Percentiles rank a stretch among this genome's conserved stretches.
Conservation (phyloP, 2,329 filamentous ascomycete species). For the Hypoxylon sp. region DNA sequence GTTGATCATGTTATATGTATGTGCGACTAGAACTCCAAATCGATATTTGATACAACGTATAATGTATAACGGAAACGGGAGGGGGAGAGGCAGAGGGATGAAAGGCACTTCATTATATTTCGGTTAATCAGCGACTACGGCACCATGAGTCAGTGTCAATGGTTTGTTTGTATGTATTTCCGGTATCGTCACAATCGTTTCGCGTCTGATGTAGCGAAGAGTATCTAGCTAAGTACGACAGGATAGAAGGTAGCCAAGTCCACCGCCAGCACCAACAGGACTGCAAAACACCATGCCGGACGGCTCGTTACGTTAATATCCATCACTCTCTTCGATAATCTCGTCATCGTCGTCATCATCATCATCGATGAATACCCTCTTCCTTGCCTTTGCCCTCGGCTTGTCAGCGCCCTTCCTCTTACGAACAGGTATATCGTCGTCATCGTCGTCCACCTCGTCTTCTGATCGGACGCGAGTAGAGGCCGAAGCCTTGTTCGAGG, state of each 20-base stretch:
- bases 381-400: slow-evolving; percentile 9
- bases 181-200: background rate
- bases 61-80: background rate
- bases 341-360: slow-evolving; percentile 34
- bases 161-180: too few species aligned
- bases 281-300: background rate
- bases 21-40: background rate
- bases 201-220: background rate
- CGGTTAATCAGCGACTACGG: background rate
- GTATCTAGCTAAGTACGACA: background rate
- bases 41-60: background rate
- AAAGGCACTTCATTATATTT: too few species aligned
- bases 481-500: background rate
- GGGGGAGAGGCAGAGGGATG: too few species aligned
- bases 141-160: background rate
- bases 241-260: background rate
- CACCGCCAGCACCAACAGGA: background rate
- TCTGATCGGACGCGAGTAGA: background rate
- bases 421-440: slow-evolving; percentile 17
- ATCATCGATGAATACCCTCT: slow-evolving; percentile 29
- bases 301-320: slow-evolving; percentile 14
- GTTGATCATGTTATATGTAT: slow-evolving; percentile 4
- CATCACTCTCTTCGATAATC: slow-evolving; percentile 26
- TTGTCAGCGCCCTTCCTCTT: slow-evolving; percentile 17
- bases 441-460: slow-evolving; percentile 20